A percentile compares a stretch with the other conserved stretches of the same genome.
These are phyloP conservation scores for Trichoderma sp. DNA, from an alignment of 2,329 filamentous ascomycete genomes.

Conservation along the genomic window DNA sequence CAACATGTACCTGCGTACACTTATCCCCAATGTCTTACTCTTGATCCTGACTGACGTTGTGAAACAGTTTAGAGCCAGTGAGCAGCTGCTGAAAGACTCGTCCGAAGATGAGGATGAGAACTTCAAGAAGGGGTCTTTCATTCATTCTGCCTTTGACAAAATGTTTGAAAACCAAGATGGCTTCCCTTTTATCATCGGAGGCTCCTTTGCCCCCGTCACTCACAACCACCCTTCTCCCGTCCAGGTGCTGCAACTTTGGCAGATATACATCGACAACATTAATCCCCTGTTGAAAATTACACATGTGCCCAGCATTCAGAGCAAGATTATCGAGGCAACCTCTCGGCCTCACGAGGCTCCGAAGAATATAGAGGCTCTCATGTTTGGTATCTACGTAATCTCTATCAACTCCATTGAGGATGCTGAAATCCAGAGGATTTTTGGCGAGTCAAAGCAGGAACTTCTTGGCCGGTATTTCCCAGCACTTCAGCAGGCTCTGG, in stretches of 20 bases:
- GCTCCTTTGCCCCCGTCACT: conserved; percentile 44
- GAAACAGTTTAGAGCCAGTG: conserved; percentile 51
- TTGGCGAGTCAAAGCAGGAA: conserved; percentile 54
- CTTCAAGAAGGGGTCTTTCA: conserved; percentile 49
- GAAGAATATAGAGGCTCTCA: conserved; percentile 62
- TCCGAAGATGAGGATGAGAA: conserved; percentile 61
- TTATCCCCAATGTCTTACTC: not conserved
- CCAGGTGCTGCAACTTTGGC: conserved; percentile 67
- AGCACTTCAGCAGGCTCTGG: conserved; percentile 64
- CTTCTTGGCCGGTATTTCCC: conserved; percentile 56
- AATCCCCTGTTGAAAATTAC: conserved; percentile 69
- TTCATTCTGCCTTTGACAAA: conserved; percentile 60
- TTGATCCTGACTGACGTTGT: conserved; percentile 3
- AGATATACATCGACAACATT: conserved; percentile 69
- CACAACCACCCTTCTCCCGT: conserved; percentile 55
- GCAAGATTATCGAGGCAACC: conserved; percentile 63
- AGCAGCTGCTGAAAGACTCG: conserved; percentile 52
- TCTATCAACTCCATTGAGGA: conserved; percentile 61
- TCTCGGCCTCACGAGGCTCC: conserved; percentile 55
- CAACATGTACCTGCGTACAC: not conserved
- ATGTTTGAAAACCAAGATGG: conserved; percentile 59
- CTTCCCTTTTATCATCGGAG: conserved; percentile 59
- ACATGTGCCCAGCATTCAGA: conserved; percentile 65
- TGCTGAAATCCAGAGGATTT: conserved; percentile 54
- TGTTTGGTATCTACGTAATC: conserved; percentile 66